Conservation (phyloP, 2,329 filamentous ascomycete genomes). For the Curvularia sp. region DNA sequence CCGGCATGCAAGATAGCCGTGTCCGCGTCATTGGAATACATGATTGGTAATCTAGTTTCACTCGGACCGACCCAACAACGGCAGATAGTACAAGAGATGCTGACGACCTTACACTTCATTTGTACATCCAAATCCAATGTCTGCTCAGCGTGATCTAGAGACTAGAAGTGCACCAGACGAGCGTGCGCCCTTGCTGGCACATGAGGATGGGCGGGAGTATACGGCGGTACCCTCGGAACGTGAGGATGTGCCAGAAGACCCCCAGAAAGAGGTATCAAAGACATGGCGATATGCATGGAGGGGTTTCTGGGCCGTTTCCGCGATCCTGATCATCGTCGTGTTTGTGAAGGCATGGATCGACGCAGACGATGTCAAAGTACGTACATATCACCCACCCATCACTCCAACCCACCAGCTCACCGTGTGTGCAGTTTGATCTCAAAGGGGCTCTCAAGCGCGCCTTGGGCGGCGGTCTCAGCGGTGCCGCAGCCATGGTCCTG, state of each 20-base stretch:
- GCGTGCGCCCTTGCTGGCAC: conserved; percentile 31
- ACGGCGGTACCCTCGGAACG: conserved; percentile 9
- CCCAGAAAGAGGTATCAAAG: conserved; percentile 20
- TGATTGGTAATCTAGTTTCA: neutral
- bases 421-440: conserved; percentile 32
- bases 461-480: conserved; percentile 38
- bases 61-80: neutral
- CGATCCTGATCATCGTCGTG: conserved; percentile 23
- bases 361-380: conserved; percentile 37
- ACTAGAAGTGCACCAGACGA: conserved; percentile 20
- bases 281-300: conserved; percentile 32
- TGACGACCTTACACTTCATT: neutral
- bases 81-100: neutral
- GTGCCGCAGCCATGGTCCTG: conserved; percentile 40
- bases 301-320: conserved; percentile 20
- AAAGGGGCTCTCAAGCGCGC: conserved; percentile 37
- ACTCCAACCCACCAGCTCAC: neutral
- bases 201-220: conserved; percentile 11
- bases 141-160: conserved; percentile 22
- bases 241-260: conserved; percentile 16
- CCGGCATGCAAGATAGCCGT: neutral
- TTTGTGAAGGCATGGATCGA: conserved; percentile 41
- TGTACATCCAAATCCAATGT: conserved; percentile 10
- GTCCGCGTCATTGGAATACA: neutral
- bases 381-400: neutral